A percentile compares a stretch with the other conserved stretches of the same genome.
Evolutionary conservation across 768 basidiomycete species (phyloP).

Genomic region (Leccinum aurantiacum): DNA sequence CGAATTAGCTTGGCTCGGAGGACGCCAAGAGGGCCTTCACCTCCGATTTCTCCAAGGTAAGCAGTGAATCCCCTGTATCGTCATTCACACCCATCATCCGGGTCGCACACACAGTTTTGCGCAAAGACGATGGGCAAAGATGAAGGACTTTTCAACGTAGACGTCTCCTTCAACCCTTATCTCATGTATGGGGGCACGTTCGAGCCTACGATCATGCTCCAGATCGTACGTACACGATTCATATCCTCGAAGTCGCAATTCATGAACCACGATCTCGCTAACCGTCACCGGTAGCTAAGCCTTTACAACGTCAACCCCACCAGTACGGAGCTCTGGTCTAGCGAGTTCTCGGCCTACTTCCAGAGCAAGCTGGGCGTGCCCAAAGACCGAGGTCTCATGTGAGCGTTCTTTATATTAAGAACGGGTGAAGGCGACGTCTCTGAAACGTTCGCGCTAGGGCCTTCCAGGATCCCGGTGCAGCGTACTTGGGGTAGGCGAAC

Average conservation of each 20-base stretch:
- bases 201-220: constrained; percentile 63
- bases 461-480: constrained; percentile 29
- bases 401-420: neutral
- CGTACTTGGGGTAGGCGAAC: constrained; percentile 24
- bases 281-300: constrained; percentile 43
- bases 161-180: constrained; percentile 55
- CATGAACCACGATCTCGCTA: neutral
- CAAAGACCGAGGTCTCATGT: constrained; percentile 63
- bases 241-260: neutral
- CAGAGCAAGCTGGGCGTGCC: constrained; percentile 50
- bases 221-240: constrained; percentile 46
- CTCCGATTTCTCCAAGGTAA: constrained; percentile 59
- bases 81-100: neutral
- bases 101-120: constrained; percentile 40
- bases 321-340: constrained; percentile 54
- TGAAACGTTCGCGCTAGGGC: constrained; percentile 11
- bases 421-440: neutral
- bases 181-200: constrained; percentile 62
- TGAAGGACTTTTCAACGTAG: constrained; percentile 52
- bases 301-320: constrained; percentile 52
- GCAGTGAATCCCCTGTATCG: neutral
- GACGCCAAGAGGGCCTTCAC: constrained; percentile 36
- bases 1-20: constrained; percentile 17
- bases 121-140: constrained; percentile 57
- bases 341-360: constrained; percentile 54